These are phyloP conservation scores for Umbelopsis isabellina DNA, from an alignment of 192 early-diverging fungal species.

Conservation along the genomic window DNA sequence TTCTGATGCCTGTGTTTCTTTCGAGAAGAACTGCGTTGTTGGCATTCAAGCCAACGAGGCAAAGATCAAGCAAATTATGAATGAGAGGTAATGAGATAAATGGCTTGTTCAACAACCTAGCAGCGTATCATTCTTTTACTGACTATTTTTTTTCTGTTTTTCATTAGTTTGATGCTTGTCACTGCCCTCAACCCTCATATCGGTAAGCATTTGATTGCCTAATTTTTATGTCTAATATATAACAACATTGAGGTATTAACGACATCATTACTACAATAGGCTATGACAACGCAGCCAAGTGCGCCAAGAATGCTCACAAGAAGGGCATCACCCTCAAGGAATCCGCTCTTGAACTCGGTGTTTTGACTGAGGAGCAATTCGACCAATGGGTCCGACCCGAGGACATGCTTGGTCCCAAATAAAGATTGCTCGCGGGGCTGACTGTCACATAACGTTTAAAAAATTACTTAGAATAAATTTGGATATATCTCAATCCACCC, in stretches of 20 bases:
- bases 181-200: conserved; percentile 98
- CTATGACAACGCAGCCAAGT: conserved; percentile 89
- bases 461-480: too few species aligned
- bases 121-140: not conserved
- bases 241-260: not conserved
- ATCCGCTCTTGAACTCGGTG: conserved; percentile 85
- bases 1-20: conserved; percentile 85
- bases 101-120: not conserved
- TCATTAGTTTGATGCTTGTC: conserved; percentile 86
- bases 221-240: not conserved
- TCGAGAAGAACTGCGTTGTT: conserved; percentile 94
- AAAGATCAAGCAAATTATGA: conserved; percentile 83
- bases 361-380: conserved; percentile 91
- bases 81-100: conserved; percentile 55
- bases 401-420: conserved; percentile 73
- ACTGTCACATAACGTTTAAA: too few species aligned
- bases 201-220: conserved; percentile 55
- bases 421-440: not conserved
- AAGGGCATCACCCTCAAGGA: conserved; percentile 83
- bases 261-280: conserved; percentile 5
- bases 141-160: conserved; percentile 35
- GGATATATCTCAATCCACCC: too few species aligned
- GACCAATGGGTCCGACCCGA: conserved; percentile 95
- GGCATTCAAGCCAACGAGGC: conserved; percentile 95
- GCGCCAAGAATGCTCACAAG: conserved; percentile 89